Percentiles rank a stretch among this genome's conserved stretches.
Conservation (phyloP, 1,284 basidiomycete genomes). For the Naganishia liquefaciens region DNA sequence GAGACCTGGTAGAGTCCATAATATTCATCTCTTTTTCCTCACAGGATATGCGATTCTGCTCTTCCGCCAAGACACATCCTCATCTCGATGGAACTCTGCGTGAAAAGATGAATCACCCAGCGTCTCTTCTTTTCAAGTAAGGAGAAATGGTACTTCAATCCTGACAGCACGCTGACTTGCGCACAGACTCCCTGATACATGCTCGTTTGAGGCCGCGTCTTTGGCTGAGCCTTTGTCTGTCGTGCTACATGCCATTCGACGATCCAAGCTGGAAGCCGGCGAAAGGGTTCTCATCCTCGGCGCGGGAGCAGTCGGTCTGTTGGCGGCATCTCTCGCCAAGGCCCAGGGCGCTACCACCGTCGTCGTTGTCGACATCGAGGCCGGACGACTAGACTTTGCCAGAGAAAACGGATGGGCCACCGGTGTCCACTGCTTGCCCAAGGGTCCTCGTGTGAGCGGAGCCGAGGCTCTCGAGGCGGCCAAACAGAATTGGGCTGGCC, state of each 20-base stretch:
- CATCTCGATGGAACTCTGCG: slow-evolving; percentile 91
- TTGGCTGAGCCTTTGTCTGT: slow-evolving; percentile 90
- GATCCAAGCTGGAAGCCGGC: slow-evolving; percentile 63
- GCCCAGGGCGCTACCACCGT: slow-evolving; percentile 70
- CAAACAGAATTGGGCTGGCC: slow-evolving; percentile 61
- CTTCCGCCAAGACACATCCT: slow-evolving; percentile 85
- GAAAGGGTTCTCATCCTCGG: slow-evolving; percentile 83
- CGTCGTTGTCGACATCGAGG: slow-evolving; percentile 82
- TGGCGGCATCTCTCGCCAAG: slow-evolving; percentile 76
- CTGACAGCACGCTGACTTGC: not conserved
- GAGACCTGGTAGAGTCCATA: not conserved
- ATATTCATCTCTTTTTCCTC: not conserved
- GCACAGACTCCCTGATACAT: slow-evolving; percentile 70
- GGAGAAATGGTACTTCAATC: slow-evolving; percentile 47
- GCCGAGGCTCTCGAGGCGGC: slow-evolving; percentile 69
- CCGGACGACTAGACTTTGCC: slow-evolving; percentile 74
- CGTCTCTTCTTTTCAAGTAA: slow-evolving; percentile 79
- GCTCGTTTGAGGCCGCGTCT: slow-evolving; percentile 75
- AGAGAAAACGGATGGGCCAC: slow-evolving; percentile 71
- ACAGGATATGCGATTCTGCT: slow-evolving; percentile 73
- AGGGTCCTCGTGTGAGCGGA: slow-evolving; percentile 54
- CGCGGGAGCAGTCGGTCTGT: slow-evolving; percentile 85
- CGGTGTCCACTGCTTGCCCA: slow-evolving; percentile 68
- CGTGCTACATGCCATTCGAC: slow-evolving; percentile 76
- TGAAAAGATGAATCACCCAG: slow-evolving; percentile 82